Evolutionary conservation across 164 flowering plant genomes (phyloP), one percentile per base, ranked within the genome.

Genomic region (Brasenia schreberi): DNA sequence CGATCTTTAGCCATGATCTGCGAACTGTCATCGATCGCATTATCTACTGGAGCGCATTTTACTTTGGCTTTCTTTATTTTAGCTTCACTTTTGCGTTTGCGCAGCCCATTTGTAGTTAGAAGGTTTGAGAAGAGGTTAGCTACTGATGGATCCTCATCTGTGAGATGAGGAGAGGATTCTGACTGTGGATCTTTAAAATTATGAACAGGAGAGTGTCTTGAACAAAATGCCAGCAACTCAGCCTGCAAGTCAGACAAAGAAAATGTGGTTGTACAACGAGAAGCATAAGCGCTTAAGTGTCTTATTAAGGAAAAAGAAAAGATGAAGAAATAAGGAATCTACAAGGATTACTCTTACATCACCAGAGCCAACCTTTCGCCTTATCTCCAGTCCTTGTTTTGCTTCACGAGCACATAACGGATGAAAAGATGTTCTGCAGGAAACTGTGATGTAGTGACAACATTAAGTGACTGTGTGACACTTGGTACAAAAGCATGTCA

Each of bases 371-470:
- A 76, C 69, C 76, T 82, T 94, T 63, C 95, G 97, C 97, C 98
- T 89, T 11, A 91, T 84, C 83, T 94, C 98, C 85, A 91, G 82
- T 73, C 84, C 81, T 53, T 86, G 83, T 66, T 81, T 84, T 60
- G 93, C 98, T 75, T 87, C 98, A 80, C 97, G 81, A 18, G 97
- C 97, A 84, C 98, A 94, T 65, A 84, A 76, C 66, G 98, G 98
- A 82, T 94, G 98, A 69, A 94, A 94, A n/a, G 95, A 75, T 68
- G 89, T 79, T 76, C 98, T 81, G 78, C 98, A 94, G 49, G 93
- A 70, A 78, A 95, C 98, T 94, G 83, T 66, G 68, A 49, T 49
- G 56, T 49, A 1, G 56, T 49, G 56, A 49, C 10, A 49, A 49
- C 10, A 49, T 5, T 49, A 49, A 49, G 16, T 49, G 16, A 6